phyloP scores from a whole-genome alignment of 2,329 filamentous ascomycete species.

The Penicillium carneum region DNA sequence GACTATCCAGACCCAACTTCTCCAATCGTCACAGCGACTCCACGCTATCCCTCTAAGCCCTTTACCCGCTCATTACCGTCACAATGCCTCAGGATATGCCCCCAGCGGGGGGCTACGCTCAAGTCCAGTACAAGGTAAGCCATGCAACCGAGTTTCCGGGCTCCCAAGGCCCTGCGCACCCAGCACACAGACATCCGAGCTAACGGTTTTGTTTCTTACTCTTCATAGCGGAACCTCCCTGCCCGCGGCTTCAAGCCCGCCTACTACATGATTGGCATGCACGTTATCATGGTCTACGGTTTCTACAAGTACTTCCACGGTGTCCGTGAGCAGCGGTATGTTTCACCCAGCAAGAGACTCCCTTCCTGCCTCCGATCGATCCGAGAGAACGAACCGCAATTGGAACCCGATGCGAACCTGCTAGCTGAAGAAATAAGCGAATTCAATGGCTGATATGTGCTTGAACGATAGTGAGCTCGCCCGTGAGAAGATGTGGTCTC shows the following conservation, averaged over 20 bases:
- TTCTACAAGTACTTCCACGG: slow-evolving; percentile 86
- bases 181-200: slow-evolving; percentile 11
- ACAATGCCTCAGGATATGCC: slow-evolving; percentile 98
- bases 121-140: slow-evolving; percentile 93
- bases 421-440: neutral
- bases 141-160: slow-evolving; percentile 5
- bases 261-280: slow-evolving; percentile 77
- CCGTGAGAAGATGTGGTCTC: slow-evolving; percentile 97
- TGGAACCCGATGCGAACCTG: slow-evolving; percentile 9
- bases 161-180: slow-evolving; percentile 9
- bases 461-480: slow-evolving; percentile 76
- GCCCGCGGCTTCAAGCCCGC: slow-evolving; percentile 86
- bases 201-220: slow-evolving; percentile 17
- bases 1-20: slow-evolving; percentile 42
- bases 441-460: slow-evolving; percentile 13
- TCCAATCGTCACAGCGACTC: slow-evolving; percentile 31
- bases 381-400: slow-evolving; percentile 21
- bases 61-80: slow-evolving; percentile 36
- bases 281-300: slow-evolving; percentile 82
- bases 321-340: slow-evolving; percentile 89
- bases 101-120: slow-evolving; percentile 89
- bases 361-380: slow-evolving; percentile 21
- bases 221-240: slow-evolving; percentile 81
- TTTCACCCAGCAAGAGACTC: slow-evolving; percentile 27
- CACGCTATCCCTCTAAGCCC: slow-evolving; percentile 29